These are phyloP conservation scores for Ogataea paraovalis DNA, from an alignment of 805 yeast genomes.

Conservation along the genomic window DNA sequence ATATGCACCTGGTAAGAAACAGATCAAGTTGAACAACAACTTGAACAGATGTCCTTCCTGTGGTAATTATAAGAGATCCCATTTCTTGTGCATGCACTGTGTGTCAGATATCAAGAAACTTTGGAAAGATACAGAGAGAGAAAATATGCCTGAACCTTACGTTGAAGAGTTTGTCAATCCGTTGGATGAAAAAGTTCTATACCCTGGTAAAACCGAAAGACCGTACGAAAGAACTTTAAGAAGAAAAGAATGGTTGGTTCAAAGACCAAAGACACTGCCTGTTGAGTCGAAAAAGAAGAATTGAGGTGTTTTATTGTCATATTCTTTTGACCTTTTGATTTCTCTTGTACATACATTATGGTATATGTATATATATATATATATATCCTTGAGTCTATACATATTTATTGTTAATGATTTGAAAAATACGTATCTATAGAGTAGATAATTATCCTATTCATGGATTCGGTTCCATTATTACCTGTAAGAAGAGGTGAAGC, in stretches of 20 bases:
- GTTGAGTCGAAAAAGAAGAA: conserved; percentile 33
- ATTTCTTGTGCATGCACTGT: conserved; percentile 90
- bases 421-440: neutral
- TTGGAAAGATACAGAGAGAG: conserved; percentile 46
- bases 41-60: conserved; percentile 93
- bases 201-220: conserved; percentile 66
- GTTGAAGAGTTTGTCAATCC: conserved; percentile 47
- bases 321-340: neutral
- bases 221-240: conserved; percentile 42
- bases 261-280: conserved; percentile 54
- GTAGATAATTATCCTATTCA: neutral
- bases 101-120: conserved; percentile 72
- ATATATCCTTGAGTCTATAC: no score
- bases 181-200: conserved; percentile 59
- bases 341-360: neutral
- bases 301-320: neutral
- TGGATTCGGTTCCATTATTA: no score
- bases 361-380: neutral
- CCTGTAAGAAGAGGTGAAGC: no score
- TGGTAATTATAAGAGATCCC: conserved; percentile 87
- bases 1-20: conserved; percentile 79
- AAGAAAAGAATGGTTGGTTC: conserved; percentile 51
- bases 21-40: conserved; percentile 68
- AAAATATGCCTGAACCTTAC: conserved; percentile 28
- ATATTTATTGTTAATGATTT: neutral